phyloP scores from a whole-genome alignment of 179 eudicot genomes.

The Patellifolia procumbens region DNA sequence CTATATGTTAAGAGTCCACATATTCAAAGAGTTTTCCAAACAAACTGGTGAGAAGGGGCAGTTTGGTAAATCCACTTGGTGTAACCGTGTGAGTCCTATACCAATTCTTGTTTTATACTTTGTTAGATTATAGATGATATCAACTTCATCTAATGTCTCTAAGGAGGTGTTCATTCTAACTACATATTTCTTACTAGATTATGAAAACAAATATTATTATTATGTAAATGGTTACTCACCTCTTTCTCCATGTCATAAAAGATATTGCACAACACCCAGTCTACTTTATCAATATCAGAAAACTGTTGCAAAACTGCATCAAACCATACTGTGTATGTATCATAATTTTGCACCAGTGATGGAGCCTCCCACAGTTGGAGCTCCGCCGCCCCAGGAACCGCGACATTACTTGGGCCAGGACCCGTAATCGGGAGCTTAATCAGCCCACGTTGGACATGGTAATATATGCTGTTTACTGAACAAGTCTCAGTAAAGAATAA shows the following conservation, averaged over 20 bases:
- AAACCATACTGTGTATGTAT: conserved; percentile 30
- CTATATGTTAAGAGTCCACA: not conserved
- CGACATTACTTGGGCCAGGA: conserved; percentile 16
- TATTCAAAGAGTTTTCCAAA: not conserved
- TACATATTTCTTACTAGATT: too few species aligned
- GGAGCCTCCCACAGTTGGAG: conserved; percentile 35
- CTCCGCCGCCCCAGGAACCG: conserved; percentile 40
- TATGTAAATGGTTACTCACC: conserved; percentile 13
- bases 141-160: too few species aligned
- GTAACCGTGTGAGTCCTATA: too few species aligned
- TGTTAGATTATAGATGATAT: too few species aligned
- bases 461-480: conserved; percentile 36
- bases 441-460: conserved; percentile 40
- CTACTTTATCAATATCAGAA: conserved; percentile 38
- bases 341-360: conserved; percentile 28
- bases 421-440: conserved; percentile 31
- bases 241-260: conserved; percentile 43
- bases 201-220: too few species aligned
- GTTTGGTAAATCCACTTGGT: too few species aligned
- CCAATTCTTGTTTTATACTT: too few species aligned
- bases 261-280: conserved; percentile 40
- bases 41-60: too few species aligned
- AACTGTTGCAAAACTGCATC: conserved; percentile 33
- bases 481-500: conserved; percentile 48
- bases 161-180: too few species aligned